Base-by-base conservation (phyloP, 805 yeast species). In the Ogataea wickerhamii region DNA sequence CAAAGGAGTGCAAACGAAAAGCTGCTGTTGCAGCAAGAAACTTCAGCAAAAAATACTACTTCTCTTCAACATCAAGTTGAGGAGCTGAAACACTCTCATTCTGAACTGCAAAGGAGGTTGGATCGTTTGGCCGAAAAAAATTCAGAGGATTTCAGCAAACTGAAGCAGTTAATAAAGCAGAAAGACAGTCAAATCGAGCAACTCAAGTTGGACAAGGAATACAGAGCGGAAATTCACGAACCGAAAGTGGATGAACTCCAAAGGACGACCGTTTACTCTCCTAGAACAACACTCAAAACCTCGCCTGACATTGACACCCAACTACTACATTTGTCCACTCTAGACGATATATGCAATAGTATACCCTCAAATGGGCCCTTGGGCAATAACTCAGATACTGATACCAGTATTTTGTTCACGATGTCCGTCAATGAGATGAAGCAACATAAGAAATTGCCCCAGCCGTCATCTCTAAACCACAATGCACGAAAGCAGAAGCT, bases 71-170 rank as follows among this genome's bases (percentile, higher is more conserved):
- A 25, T n/a, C 29, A 18, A 10, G 32, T 18, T 7, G 24, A 21
- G 5, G 28, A 16, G 3, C 32, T 37, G 12, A 32, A 32, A 27
- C 13, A 20, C 11, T 27, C 21, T 4, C 25, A 31, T 7, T 33
- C 40, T 5, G 26, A 32, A 20, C 23, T 32, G 20, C 41, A 33
- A 21, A 29, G 26, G 24, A 14, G 28, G 28, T 10, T 26, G 18
- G 20, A 28, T 20, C 28, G 16, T 6, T 27, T 28, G 22, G 19
- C 12, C 17, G 8, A 14, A 26, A 14, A 8, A 11, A 14, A 32
- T 12, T 11, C 29, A 11, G 36, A n/a, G 27, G 25, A 18, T 18
- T 5, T n/a, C 19, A 18, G 5, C 18, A 11, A n/a, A 31, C 30
- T 28, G 11, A 19, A 28, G 28, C 17, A 22, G 23, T 19, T n/a